Evolutionary conservation across 495 filamentous ascomycete species (phyloP).

Genomic region (Annulohypoxylon nitens): DNA sequence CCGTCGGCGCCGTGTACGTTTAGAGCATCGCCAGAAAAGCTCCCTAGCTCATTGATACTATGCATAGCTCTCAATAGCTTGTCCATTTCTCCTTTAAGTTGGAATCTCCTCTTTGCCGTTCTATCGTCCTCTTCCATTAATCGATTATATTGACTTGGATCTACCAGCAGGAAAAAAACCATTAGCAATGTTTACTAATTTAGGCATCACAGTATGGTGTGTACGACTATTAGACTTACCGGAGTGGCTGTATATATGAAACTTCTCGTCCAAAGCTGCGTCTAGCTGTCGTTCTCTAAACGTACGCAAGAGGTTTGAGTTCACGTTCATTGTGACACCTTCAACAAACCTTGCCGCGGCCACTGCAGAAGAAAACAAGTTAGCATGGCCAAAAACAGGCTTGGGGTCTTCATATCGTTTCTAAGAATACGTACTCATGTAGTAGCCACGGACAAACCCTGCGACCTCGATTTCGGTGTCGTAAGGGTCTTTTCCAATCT

Average conservation of each 20-base stretch:
- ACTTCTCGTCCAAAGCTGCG: constrained; percentile 55
- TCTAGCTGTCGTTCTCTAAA: constrained; percentile 48
- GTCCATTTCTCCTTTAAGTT: constrained; percentile 55
- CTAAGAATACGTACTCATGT: constrained; percentile 52
- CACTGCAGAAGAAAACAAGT: constrained; percentile 33
- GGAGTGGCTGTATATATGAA: constrained; percentile 51
- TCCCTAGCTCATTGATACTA: constrained; percentile 54
- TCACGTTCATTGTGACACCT: constrained; percentile 60
- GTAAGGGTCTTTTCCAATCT: constrained; percentile 61
- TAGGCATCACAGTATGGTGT: background rate
- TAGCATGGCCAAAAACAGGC: constrained; percentile 5
- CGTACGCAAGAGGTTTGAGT: constrained; percentile 58
- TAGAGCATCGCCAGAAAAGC: constrained; percentile 17
- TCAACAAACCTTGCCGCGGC: constrained; percentile 65
- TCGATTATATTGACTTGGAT: constrained; percentile 48
- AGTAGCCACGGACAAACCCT: constrained; percentile 66
- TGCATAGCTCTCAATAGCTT: constrained; percentile 58
- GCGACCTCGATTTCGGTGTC: constrained; percentile 62
- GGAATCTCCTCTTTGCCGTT: constrained; percentile 51
- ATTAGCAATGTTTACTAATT: constrained; percentile 7
- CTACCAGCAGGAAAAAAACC: constrained; percentile 28
- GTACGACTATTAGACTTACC: constrained; percentile 31
- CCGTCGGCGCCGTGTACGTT: background rate
- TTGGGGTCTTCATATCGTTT: background rate
- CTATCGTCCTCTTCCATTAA: constrained; percentile 63